phyloP scores from a whole-genome alignment of 1,284 basidiomycete species.

The Heterobasidion parviporum region DNA sequence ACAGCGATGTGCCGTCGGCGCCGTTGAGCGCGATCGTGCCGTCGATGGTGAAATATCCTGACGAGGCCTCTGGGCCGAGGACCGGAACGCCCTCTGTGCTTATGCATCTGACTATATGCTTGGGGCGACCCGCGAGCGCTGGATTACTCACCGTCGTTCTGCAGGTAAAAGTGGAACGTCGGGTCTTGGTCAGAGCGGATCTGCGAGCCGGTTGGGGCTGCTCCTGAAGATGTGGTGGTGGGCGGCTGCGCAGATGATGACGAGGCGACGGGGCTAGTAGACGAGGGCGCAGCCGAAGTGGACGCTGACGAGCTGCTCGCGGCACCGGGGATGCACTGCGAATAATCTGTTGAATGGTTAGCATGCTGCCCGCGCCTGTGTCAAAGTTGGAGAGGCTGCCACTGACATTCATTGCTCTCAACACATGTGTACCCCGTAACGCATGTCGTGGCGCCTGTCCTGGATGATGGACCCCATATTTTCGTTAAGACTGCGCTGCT shows the following conservation, averaged over 20 bases:
- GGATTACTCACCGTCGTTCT: slow-evolving; percentile 32
- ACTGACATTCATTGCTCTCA: slow-evolving; percentile 32
- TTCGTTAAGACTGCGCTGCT: neutral
- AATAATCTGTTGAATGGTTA: slow-evolving; percentile 30
- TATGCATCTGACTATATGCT: too few relatives aligned
- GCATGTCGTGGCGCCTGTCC: slow-evolving; percentile 39
- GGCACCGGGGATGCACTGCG: slow-evolving; percentile 36
- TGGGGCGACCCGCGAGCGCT: too few relatives aligned
- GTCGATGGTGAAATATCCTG: slow-evolving; percentile 42
- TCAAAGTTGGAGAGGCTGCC: slow-evolving; percentile 1
- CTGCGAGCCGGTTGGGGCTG: slow-evolving; percentile 42
- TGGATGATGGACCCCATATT: slow-evolving; percentile 10
- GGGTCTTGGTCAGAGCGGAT: slow-evolving; percentile 47
- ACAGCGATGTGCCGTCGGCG: slow-evolving; percentile 31
- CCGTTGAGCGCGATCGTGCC: slow-evolving; percentile 37
- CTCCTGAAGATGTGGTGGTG: slow-evolving; percentile 32
- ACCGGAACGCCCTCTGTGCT: slow-evolving; percentile 34
- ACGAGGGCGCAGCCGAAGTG: slow-evolving; percentile 11
- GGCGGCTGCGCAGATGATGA: slow-evolving; percentile 23
- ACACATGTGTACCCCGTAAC: slow-evolving; percentile 37
- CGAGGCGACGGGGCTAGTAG: slow-evolving; percentile 24
- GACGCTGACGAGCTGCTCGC: slow-evolving; percentile 13
- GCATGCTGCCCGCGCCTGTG: slow-evolving; percentile 3
- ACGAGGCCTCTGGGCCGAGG: slow-evolving; percentile 45
- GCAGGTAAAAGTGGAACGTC: slow-evolving; percentile 51